phyloP scores from a whole-genome alignment of 257 asterid genomes.

The Ocimum tenuiflorum region DNA sequence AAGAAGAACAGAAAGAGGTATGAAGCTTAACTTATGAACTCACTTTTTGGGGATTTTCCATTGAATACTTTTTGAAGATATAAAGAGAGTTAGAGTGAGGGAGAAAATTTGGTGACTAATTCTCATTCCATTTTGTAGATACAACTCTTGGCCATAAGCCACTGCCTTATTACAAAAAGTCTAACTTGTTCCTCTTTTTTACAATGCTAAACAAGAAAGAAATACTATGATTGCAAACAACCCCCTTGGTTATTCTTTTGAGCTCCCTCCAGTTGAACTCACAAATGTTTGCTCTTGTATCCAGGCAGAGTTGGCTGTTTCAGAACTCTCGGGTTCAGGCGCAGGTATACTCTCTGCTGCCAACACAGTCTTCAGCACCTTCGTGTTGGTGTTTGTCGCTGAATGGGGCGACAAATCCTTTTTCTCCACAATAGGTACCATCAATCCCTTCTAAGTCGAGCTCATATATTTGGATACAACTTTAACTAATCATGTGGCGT shows the following conservation, averaged over 20 bases:
- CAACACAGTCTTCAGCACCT: slow-evolving; percentile 68
- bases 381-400: slow-evolving; percentile 82
- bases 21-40: not conserved
- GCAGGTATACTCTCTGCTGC: slow-evolving; percentile 83
- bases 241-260: too few species aligned
- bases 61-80: too few species aligned
- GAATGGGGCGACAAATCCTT: slow-evolving; percentile 99
- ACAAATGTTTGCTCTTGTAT: slow-evolving; percentile 10
- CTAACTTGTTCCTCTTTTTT: too few species aligned
- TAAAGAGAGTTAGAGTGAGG: too few species aligned
- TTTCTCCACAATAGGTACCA: slow-evolving; percentile 80
- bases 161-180: too few species aligned
- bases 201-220: too few species aligned
- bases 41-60: too few species aligned
- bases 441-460: not conserved
- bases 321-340: slow-evolving; percentile 77
- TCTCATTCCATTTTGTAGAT: too few species aligned
- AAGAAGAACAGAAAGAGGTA: slow-evolving; percentile 96
- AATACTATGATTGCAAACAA: too few species aligned
- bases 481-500: not conserved
- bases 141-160: too few species aligned
- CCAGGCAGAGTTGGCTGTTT: slow-evolving; percentile 91
- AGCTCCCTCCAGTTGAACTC: slow-evolving; percentile 21
- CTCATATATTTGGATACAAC: too few species aligned
- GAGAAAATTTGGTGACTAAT: too few species aligned